A percentile compares a stretch with the other conserved stretches of the same genome.
phyloP scores from a whole-genome alignment of 2,329 filamentous ascomycete genomes.

The Calonectria hawksworthii region DNA sequence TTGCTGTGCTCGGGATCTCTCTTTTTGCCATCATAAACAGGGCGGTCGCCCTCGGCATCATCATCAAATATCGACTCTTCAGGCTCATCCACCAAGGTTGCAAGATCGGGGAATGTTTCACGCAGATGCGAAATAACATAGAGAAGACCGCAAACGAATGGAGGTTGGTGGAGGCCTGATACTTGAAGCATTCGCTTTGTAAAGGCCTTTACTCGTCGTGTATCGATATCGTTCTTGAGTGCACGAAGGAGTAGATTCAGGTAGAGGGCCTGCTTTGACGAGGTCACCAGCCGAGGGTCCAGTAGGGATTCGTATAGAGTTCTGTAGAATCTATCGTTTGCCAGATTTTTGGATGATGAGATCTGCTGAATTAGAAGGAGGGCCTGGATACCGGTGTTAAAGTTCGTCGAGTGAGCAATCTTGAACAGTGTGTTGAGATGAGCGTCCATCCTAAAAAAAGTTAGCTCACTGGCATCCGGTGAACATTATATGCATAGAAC shows the following conservation, averaged over 20 bases:
- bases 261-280: slow-evolving; percentile 96
- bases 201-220: slow-evolving; percentile 94
- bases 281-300: slow-evolving; percentile 88
- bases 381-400: slow-evolving; percentile 98
- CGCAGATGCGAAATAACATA: slow-evolving; percentile 89
- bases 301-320: slow-evolving; percentile 95
- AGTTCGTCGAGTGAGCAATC: slow-evolving; percentile 97
- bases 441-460: slow-evolving; percentile 75
- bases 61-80: slow-evolving; percentile 79
- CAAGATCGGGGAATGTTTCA: slow-evolving; percentile 83
- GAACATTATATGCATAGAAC: not conserved
- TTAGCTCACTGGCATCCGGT: slow-evolving; percentile 27
- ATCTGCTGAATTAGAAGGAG: slow-evolving; percentile 96
- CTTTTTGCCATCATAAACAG: slow-evolving; percentile 87
- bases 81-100: slow-evolving; percentile 82
- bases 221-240: slow-evolving; percentile 90
- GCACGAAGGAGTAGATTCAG: slow-evolving; percentile 92
- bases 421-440: slow-evolving; percentile 95
- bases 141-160: slow-evolving; percentile 93
- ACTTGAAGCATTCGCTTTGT: slow-evolving; percentile 93
- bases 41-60: slow-evolving; percentile 56
- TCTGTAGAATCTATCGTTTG: slow-evolving; percentile 92
- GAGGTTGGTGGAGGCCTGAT: slow-evolving; percentile 88
- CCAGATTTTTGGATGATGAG: slow-evolving; percentile 82
- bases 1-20: slow-evolving; percentile 92